Percentiles rank a stretch among this genome's conserved stretches.
Conservation (phyloP, 73 alveolate species). For the Symbiodinium natans region DNA sequence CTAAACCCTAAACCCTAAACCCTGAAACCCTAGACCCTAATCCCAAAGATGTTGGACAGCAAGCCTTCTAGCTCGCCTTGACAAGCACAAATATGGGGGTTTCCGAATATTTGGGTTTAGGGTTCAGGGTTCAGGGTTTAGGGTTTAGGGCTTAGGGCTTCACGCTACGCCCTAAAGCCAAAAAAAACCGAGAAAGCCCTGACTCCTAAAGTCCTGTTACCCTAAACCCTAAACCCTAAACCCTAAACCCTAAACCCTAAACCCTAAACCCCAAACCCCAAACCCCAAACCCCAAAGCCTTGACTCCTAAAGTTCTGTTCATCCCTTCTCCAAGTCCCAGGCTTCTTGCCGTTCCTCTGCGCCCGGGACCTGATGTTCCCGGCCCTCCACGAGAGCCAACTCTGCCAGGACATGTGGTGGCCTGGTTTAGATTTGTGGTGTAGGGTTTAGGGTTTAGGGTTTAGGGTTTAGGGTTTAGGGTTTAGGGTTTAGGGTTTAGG, state of each 20-base stretch:
- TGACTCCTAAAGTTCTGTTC: neutral
- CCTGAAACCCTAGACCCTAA: no score
- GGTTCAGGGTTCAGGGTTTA: no score
- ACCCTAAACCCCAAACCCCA: neutral
- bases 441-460: neutral
- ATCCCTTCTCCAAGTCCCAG: neutral
- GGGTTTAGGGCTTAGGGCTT: no score
- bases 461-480: neutral
- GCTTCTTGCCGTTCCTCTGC: neutral
- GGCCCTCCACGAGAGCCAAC: constrained; percentile 80
- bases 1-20: no score
- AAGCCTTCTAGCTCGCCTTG: no score
- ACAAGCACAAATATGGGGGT: no score
- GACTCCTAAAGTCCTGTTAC: no score
- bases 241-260: neutral
- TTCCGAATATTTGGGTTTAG: no score
- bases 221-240: no score
- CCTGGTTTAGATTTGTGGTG: neutral
- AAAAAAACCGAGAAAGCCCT: no score
- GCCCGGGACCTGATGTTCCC: constrained; percentile 19
- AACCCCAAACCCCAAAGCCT: neutral
- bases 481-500: neutral
- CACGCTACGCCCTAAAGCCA: no score
- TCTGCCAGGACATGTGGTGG: constrained; percentile 55
- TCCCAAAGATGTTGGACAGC: no score